Evolutionary conservation across 495 filamentous ascomycete genomes (phyloP).

Genomic region (Pseudomonodictys pantanalensis): DNA sequence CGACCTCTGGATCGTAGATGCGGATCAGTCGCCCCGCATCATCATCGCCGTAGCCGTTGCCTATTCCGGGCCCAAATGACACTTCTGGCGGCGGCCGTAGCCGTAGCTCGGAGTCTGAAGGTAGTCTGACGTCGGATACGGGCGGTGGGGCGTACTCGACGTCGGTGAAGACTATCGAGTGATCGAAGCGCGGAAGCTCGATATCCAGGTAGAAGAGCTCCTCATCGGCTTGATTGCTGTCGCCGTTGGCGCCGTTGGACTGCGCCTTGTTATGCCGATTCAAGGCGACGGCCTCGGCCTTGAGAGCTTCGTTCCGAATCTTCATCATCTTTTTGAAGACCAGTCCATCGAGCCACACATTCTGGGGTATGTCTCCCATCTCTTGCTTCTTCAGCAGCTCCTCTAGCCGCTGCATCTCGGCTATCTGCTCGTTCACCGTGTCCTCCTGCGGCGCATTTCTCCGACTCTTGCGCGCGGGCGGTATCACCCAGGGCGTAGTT

Average conservation of each 20-base stretch:
- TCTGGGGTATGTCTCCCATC: slow-evolving; percentile 87
- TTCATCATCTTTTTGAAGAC: slow-evolving; percentile 85
- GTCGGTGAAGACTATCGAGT: slow-evolving; percentile 92
- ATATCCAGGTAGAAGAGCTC: slow-evolving; percentile 74
- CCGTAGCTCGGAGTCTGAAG: slow-evolving; percentile 62
- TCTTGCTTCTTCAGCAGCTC: slow-evolving; percentile 95
- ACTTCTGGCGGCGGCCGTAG: slow-evolving; percentile 79
- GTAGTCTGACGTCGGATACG: slow-evolving; percentile 61
- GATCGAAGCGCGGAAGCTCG: slow-evolving; percentile 92
- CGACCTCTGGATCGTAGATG: slow-evolving; percentile 93
- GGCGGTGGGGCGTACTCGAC: slow-evolving; percentile 85
- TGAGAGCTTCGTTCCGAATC: slow-evolving; percentile 32
- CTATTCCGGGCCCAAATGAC: slow-evolving; percentile 76
- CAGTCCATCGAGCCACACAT: slow-evolving; percentile 93
- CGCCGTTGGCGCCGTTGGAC: slow-evolving; percentile 7
- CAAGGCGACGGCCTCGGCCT: slow-evolving; percentile 14
- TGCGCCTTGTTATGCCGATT: slow-evolving; percentile 19
- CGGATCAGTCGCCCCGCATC: slow-evolving; percentile 62
- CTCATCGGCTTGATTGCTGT: slow-evolving; percentile 51
- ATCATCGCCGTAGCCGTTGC: slow-evolving; percentile 51
- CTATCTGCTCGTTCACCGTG: slow-evolving; percentile 53
- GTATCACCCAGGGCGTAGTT: slow-evolving; percentile 66
- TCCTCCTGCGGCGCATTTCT: slow-evolving; percentile 47
- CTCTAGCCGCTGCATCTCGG: slow-evolving; percentile 80
- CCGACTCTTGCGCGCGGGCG: slow-evolving; percentile 49